These are phyloP conservation scores for Apium graveolens DNA, from an alignment of 129 eudicot genomes.

Conservation along the genomic window DNA sequence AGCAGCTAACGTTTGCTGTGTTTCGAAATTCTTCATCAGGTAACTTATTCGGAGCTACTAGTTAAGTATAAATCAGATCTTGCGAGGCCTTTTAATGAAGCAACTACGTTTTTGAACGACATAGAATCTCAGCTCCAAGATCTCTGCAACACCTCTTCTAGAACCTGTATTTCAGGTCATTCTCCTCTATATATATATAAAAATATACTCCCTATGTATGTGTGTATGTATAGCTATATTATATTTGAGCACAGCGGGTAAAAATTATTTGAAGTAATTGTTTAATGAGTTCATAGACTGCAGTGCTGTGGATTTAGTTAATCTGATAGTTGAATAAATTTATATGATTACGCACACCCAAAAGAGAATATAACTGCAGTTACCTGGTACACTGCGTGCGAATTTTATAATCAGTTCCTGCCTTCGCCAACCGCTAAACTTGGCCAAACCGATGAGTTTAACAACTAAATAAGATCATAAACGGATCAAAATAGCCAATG, in stretches of 20 bases:
- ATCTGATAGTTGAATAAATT: not conserved
- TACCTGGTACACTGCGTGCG: not conserved
- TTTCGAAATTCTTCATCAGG: constrained; percentile 10
- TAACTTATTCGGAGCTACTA: constrained; percentile 45
- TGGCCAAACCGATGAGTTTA: not conserved
- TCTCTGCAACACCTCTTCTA: constrained; percentile 41
- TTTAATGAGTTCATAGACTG: constrained; percentile 18
- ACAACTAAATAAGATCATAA: not conserved
- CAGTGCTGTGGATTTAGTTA: constrained; percentile 15
- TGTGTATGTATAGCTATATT: no score
- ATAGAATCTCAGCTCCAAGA: constrained; percentile 43
- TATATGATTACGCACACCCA: constrained; percentile 1
- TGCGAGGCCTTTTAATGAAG: constrained; percentile 46
- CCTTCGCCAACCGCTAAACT: not conserved
- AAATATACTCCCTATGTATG: no score
- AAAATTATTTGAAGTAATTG: not conserved
- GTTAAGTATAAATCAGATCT: constrained; percentile 47
- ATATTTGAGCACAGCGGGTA: not conserved
- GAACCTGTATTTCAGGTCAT: constrained; percentile 29
- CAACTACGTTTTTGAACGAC: constrained; percentile 40
- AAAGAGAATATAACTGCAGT: not conserved
- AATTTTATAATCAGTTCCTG: not conserved
- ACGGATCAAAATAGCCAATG: no score
- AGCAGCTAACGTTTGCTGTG: not conserved
- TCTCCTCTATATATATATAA: not conserved